Evolutionary conservation across 176 grass and related monocot species (phyloP).

Genomic region (Phragmites australis): DNA sequence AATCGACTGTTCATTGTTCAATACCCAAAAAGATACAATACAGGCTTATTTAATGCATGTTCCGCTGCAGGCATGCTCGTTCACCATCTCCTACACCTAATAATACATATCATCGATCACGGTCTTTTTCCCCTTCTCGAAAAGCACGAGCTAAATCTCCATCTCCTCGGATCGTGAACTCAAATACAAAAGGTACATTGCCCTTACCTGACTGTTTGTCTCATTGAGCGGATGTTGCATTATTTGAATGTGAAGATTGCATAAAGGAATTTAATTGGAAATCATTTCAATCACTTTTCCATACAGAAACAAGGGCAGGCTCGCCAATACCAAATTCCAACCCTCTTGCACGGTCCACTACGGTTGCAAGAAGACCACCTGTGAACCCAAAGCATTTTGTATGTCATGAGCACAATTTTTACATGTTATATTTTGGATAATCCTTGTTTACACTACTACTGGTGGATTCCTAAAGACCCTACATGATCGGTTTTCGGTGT

Average conservation of each 20-base stretch:
- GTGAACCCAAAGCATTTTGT: slow-evolving; percentile 50
- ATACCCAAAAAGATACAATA: background rate
- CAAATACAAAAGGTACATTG: slow-evolving; percentile 42
- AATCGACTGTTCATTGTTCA: background rate
- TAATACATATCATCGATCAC: slow-evolving; percentile 46
- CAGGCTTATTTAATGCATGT: background rate
- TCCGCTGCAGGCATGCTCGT: slow-evolving; percentile 45
- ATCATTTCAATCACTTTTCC: slow-evolving; percentile 17
- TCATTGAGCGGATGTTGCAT: slow-evolving; percentile 1
- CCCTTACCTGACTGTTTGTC: background rate
- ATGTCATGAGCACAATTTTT: slow-evolving; percentile 4
- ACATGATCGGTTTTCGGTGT: background rate
- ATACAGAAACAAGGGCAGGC: slow-evolving; percentile 64
- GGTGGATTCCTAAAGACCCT: background rate
- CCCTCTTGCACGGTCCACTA: slow-evolving; percentile 62
- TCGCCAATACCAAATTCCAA: slow-evolving; percentile 63
- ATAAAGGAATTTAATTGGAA: background rate
- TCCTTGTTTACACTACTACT: background rate
- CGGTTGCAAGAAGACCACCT: slow-evolving; percentile 54
- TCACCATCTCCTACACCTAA: slow-evolving; percentile 44
- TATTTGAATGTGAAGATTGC: slow-evolving; percentile 25
- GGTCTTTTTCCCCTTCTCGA: slow-evolving; percentile 67
- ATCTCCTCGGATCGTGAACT: slow-evolving; percentile 39
- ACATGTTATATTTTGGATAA: background rate
- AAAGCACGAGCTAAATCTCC: slow-evolving; percentile 52